phyloP scores from a whole-genome alignment of 2,329 filamentous ascomycete species.

The Penicillium sp. region DNA sequence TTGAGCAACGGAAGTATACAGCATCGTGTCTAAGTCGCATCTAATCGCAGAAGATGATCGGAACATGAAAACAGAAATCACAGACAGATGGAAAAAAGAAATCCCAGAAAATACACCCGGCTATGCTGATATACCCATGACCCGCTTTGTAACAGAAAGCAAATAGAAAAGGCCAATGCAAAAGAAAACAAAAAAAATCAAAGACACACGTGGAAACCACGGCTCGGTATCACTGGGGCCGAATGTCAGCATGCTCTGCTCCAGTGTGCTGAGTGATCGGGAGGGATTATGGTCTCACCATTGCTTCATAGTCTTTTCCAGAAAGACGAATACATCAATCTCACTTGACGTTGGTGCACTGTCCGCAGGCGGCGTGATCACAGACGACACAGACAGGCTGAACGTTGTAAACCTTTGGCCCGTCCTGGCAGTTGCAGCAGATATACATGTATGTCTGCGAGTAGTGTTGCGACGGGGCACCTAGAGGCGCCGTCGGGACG shows the following conservation, averaged over 20 bases:
- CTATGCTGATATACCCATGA: slow-evolving; percentile 9
- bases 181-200: not conserved
- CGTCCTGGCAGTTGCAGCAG: slow-evolving; percentile 41
- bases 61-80: not conserved
- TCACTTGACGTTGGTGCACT: slow-evolving; percentile 34
- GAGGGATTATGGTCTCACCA: slow-evolving; percentile 9
- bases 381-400: slow-evolving; percentile 36
- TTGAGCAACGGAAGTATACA: slow-evolving; percentile 22
- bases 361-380: slow-evolving; percentile 30
- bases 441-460: slow-evolving; percentile 31
- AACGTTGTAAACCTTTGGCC: slow-evolving; percentile 37
- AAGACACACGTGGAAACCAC: not conserved
- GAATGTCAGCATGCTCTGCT: not conserved
- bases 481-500: not conserved
- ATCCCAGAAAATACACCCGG: slow-evolving; percentile 9
- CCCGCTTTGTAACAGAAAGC: slow-evolving; percentile 2
- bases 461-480: slow-evolving; percentile 2
- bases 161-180: not conserved
- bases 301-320: slow-evolving; percentile 7
- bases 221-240: not conserved
- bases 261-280: not conserved
- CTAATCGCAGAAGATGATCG: slow-evolving; percentile 9
- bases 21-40: slow-evolving; percentile 12
- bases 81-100: slow-evolving; percentile 5
- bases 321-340: not conserved